Percentiles rank a stretch among this genome's conserved stretches.
These are phyloP conservation scores for Plantago lanceolata DNA, from an alignment of 305 asterid species.

Conservation along the genomic window DNA sequence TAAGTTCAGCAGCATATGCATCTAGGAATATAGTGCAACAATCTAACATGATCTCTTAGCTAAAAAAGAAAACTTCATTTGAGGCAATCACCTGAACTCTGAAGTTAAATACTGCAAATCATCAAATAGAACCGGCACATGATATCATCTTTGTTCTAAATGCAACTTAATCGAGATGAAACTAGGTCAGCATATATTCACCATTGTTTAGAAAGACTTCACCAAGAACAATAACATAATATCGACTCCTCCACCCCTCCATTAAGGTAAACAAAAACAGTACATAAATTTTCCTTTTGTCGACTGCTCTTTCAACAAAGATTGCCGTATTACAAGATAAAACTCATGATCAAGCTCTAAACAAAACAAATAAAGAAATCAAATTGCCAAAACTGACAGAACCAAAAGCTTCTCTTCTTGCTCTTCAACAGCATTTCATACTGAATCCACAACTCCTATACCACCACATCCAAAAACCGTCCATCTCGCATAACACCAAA, in stretches of 20 bases:
- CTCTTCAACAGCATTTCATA: background rate
- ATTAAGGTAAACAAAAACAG: background rate
- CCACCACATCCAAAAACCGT: background rate
- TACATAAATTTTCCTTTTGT: background rate
- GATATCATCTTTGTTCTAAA: background rate
- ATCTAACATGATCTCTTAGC: conserved; percentile 1
- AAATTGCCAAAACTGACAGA: background rate
- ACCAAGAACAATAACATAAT: background rate
- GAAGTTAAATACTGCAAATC: background rate
- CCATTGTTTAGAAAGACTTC: background rate
- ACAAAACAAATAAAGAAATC: background rate
- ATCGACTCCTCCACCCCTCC: background rate
- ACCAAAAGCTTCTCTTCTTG: background rate
- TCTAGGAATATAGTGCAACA: background rate
- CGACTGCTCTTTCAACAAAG: background rate
- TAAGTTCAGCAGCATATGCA: conserved; percentile 10
- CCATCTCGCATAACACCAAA: background rate
- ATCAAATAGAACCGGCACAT: background rate
- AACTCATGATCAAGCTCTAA: background rate
- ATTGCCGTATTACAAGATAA: background rate
- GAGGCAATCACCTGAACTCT: background rate
- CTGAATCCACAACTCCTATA: background rate
- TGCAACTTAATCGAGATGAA: background rate
- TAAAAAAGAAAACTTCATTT: background rate
- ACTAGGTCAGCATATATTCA: background rate